These are phyloP conservation scores for Hemileccinum rubropunctum DNA, from an alignment of 768 basidiomycete species.

Conservation along the genomic window DNA sequence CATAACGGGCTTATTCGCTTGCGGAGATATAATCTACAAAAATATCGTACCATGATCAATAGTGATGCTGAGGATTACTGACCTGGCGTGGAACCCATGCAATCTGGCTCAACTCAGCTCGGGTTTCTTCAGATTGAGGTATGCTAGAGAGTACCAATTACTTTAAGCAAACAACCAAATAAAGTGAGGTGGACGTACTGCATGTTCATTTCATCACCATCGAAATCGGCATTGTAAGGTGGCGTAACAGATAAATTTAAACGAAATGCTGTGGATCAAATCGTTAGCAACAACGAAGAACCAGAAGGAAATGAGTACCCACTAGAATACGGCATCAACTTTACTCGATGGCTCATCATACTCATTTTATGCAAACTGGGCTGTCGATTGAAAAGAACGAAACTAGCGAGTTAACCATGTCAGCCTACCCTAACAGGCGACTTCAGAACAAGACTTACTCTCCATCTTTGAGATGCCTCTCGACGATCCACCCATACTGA, in stretches of 20 bases:
- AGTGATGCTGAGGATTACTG: constrained; percentile 10
- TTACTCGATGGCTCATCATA: constrained; percentile 99
- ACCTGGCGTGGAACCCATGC: constrained; percentile 98
- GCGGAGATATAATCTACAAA: constrained; percentile 91
- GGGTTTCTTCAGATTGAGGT: constrained; percentile 97
- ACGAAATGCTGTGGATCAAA: constrained; percentile 71
- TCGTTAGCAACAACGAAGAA: constrained; percentile 16
- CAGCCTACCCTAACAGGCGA: not conserved
- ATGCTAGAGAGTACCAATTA: constrained; percentile 51
- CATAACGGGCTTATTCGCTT: constrained; percentile 99
- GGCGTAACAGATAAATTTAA: constrained; percentile 97
- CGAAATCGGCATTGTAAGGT: constrained; percentile 99
- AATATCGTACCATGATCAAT: not conserved
- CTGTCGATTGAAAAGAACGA: constrained; percentile 89
- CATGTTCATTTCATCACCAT: constrained; percentile 99
- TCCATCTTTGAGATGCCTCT: constrained; percentile 96
- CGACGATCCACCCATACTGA: constrained; percentile 98
- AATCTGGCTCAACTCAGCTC: constrained; percentile 96
- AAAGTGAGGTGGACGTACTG: constrained; percentile 63
- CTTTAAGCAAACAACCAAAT: constrained; percentile 6
- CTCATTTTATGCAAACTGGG: constrained; percentile 99
- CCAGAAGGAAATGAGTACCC: constrained; percentile 32
- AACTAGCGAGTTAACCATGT: constrained; percentile 5
- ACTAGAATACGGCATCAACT: constrained; percentile 98
- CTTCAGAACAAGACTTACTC: constrained; percentile 61